These are phyloP conservation scores for Myriosclerotinia scirpicola DNA, from an alignment of 2,329 filamentous ascomycete species.

Conservation along the genomic window DNA sequence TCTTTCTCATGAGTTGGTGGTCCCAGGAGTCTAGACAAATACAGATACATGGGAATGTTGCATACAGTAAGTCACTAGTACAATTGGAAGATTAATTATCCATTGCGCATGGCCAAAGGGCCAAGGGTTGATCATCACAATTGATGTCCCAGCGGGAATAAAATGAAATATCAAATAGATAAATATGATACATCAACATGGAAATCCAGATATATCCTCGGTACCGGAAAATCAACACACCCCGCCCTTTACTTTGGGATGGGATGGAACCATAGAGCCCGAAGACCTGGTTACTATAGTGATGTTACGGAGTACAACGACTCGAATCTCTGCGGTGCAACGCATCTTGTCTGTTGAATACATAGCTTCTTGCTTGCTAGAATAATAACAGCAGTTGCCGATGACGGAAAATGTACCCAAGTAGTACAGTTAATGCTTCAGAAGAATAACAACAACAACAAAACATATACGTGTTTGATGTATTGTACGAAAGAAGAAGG, in stretches of 20 bases:
- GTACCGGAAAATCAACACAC: not conserved
- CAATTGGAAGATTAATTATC: not conserved
- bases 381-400: not conserved
- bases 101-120: not conserved
- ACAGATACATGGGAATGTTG: not conserved
- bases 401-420: not conserved
- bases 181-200: not conserved
- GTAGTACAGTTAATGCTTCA: not conserved
- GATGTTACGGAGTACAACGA: not conserved
- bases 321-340: not conserved
- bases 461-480: not conserved
- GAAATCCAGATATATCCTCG: not conserved
- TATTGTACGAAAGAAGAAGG: not conserved
- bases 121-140: not conserved
- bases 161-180: not conserved
- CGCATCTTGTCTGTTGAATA: not conserved
- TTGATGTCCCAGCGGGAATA: not conserved
- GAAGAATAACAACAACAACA: not conserved
- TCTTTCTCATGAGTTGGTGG: not conserved
- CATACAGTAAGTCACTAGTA: not conserved
- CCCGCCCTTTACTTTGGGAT: not conserved
- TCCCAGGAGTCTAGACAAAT: not conserved
- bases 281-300: slow-evolving; percentile 7
- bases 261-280: not conserved
- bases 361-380: not conserved